These are phyloP conservation scores for Boletus patriciae DNA, from an alignment of 768 basidiomycete genomes.

Conservation along the genomic window DNA sequence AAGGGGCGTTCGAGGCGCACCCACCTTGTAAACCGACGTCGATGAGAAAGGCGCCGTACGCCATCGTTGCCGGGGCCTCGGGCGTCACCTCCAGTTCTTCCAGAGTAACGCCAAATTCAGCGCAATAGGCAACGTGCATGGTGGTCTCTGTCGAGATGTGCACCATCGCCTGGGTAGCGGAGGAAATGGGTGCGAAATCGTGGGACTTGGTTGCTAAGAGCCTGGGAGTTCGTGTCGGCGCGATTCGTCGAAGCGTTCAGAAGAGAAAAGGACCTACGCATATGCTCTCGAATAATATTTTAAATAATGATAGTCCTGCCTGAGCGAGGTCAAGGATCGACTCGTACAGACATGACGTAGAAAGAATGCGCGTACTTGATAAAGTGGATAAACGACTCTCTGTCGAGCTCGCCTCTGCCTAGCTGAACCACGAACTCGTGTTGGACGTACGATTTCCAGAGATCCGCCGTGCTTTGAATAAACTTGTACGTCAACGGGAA, in stretches of 20 bases:
- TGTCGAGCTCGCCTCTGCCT: slow-evolving; percentile 66
- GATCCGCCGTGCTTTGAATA: slow-evolving; percentile 51
- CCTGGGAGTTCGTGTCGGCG: slow-evolving; percentile 33
- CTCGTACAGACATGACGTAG: background rate
- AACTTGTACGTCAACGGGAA: slow-evolving; percentile 69
- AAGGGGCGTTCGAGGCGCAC: background rate
- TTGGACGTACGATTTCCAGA: slow-evolving; percentile 75
- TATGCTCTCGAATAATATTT: slow-evolving; percentile 86
- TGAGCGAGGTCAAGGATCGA: slow-evolving; percentile 25
- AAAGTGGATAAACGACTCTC: slow-evolving; percentile 75
- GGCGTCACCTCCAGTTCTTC: slow-evolving; percentile 60
- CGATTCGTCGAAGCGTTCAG: background rate
- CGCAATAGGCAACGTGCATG: slow-evolving; percentile 73
- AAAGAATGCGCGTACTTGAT: slow-evolving; percentile 60
- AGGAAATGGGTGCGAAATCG: slow-evolving; percentile 57
- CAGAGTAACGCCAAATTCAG: slow-evolving; percentile 61
- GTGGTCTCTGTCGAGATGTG: slow-evolving; percentile 66
- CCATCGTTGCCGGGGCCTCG: slow-evolving; percentile 72
- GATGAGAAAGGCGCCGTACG: slow-evolving; percentile 85
- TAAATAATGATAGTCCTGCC: slow-evolving; percentile 81
- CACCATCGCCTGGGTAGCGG: slow-evolving; percentile 62
- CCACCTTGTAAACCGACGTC: slow-evolving; percentile 63
- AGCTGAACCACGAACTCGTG: slow-evolving; percentile 83
- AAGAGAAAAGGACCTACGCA: slow-evolving; percentile 42
- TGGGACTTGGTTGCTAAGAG: slow-evolving; percentile 78